A percentile compares a stretch with the other conserved stretches of the same genome.
These are phyloP conservation scores for Pulveroboletus sp. DNA, from an alignment of 1,284 basidiomycete genomes.

Conservation along the genomic window DNA sequence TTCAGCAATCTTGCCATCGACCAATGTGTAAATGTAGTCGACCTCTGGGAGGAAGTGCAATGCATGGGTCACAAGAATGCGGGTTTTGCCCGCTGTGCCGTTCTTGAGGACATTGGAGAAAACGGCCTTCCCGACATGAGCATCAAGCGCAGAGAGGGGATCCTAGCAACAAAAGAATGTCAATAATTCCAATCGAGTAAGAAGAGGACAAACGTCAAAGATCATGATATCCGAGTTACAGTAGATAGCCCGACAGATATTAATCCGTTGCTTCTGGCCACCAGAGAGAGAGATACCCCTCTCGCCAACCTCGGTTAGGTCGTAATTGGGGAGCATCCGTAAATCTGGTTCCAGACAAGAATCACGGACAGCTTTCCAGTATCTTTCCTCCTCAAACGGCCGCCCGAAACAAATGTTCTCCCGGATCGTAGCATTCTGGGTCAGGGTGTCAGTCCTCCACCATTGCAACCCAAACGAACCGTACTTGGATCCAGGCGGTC, in stretches of 20 bases:
- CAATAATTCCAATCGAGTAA: background rate
- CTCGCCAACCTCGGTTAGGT: constrained; percentile 91
- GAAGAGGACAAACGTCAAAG: constrained; percentile 55
- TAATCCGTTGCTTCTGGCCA: constrained; percentile 77
- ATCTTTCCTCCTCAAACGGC: constrained; percentile 63
- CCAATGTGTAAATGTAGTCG: constrained; percentile 71
- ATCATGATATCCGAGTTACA: constrained; percentile 84
- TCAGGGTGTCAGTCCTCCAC: background rate
- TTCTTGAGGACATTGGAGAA: constrained; percentile 81
- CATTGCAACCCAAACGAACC: background rate
- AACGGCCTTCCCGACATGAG: constrained; percentile 85
- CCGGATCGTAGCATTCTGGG: constrained; percentile 66
- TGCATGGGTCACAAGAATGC: constrained; percentile 83
- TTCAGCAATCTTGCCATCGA: constrained; percentile 76
- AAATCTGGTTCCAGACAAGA: constrained; percentile 67
- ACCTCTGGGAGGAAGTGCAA: constrained; percentile 80
- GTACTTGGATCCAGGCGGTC: constrained; percentile 84
- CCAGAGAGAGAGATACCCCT: constrained; percentile 85
- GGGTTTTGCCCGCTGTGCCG: constrained; percentile 63
- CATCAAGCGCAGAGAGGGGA: constrained; percentile 77
- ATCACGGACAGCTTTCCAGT: constrained; percentile 62
- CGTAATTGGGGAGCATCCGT: constrained; percentile 64
- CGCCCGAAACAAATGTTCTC: constrained; percentile 81
- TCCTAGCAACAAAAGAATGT: constrained; percentile 44
- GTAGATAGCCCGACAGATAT: constrained; percentile 85